Conservation (phyloP, 352 stramenopile species). For the Globisporangium paroecandrum region DNA sequence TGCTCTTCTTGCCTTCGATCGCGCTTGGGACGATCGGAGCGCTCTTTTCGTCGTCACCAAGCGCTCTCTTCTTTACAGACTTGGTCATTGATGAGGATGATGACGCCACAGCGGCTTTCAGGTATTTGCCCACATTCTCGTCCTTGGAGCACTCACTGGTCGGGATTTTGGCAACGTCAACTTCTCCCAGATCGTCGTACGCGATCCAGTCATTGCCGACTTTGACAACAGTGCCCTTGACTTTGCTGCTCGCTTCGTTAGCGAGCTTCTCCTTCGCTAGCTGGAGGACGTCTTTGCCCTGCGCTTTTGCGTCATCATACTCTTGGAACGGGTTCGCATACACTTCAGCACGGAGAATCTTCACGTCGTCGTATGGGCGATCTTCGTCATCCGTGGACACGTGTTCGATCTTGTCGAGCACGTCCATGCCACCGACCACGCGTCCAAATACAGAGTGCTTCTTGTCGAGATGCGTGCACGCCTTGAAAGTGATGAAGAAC, state of each 20-base stretch:
- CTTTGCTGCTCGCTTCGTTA: constrained; percentile 39
- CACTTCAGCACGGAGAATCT: constrained; percentile 75
- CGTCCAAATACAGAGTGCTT: constrained; percentile 97
- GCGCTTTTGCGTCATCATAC: constrained; percentile 57
- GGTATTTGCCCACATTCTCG: constrained; percentile 69
- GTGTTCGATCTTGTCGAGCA: constrained; percentile 77
- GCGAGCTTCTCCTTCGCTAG: constrained; percentile 48
- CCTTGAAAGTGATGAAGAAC: constrained; percentile 99
- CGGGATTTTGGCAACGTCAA: constrained; percentile 47
- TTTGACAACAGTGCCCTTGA: constrained; percentile 78
- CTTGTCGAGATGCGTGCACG: constrained; percentile 95
- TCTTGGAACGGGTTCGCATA: constrained; percentile 90
- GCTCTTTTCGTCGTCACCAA: constrained; percentile 14
- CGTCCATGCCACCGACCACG: constrained; percentile 90
- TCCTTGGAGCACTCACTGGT: constrained; percentile 38
- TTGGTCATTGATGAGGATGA: neutral
- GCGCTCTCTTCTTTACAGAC: constrained; percentile 23
- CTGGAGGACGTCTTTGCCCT: constrained; percentile 57
- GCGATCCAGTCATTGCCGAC: constrained; percentile 75
- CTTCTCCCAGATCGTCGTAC: constrained; percentile 65
- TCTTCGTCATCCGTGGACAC: constrained; percentile 77
- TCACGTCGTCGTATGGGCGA: constrained; percentile 78
- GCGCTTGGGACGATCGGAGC: constrained; percentile 26
- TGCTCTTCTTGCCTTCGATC: constrained; percentile 80
- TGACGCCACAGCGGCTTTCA: constrained; percentile 25